phyloP scores from a whole-genome alignment of 805 yeast species.

The Pichia thaimueangensis region DNA sequence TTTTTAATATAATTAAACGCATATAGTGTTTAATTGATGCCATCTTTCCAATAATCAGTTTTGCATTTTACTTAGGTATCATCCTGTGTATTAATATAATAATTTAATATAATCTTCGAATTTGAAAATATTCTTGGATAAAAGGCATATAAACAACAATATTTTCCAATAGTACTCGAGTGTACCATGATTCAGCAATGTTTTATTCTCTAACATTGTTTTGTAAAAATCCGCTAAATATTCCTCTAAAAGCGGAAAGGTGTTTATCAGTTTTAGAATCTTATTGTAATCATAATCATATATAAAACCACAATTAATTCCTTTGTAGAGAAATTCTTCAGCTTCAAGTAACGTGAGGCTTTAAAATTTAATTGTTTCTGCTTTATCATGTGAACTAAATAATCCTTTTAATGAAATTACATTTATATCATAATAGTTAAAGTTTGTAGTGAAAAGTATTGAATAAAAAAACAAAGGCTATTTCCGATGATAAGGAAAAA shows the following conservation, averaged over 20 bases:
- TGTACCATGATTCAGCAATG: slow-evolving; percentile 13
- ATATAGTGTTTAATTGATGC: not conserved
- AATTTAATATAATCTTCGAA: not conserved
- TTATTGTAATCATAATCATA: not conserved
- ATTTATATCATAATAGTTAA: too few relatives aligned
- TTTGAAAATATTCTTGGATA: slow-evolving; percentile 13
- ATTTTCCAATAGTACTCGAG: slow-evolving; percentile 17
- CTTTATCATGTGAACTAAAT: too few relatives aligned
- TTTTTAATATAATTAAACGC: too few relatives aligned
- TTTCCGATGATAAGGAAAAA: too few relatives aligned
- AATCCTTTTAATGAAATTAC: too few relatives aligned
- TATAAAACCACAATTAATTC: not conserved
- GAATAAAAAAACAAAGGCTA: too few relatives aligned
- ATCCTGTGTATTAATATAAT: not conserved
- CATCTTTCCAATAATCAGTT: slow-evolving; percentile 7
- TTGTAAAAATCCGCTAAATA: slow-evolving; percentile 15
- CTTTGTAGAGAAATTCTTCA: slow-evolving; percentile 1
- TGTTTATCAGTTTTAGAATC: slow-evolving; percentile 4
- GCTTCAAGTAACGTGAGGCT: slow-evolving; percentile 2
- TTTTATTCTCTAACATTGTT: slow-evolving; percentile 4
- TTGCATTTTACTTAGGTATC: not conserved
- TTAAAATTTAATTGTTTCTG: not conserved
- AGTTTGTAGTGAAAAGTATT: too few relatives aligned
- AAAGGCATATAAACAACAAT: slow-evolving; percentile 15
- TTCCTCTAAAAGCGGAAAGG: slow-evolving; percentile 14